Percentiles rank a stretch among this genome's conserved stretches.
Conservation (phyloP, 2,329 filamentous ascomycete species). For the Hypoxylon rubiginosum region DNA sequence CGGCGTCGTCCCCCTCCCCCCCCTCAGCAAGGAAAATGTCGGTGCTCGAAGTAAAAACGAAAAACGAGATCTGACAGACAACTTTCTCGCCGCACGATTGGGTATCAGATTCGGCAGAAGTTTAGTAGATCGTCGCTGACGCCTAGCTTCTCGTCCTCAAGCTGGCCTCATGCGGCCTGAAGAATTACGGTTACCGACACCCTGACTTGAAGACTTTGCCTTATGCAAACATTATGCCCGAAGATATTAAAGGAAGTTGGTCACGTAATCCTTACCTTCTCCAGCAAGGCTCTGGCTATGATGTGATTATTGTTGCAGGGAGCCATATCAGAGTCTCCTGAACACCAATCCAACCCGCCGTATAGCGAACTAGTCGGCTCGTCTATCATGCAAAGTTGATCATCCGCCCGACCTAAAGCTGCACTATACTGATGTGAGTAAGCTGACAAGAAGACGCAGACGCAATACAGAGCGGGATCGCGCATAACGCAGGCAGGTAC, state of each 20-base stretch:
- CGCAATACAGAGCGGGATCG: slow-evolving; percentile 1
- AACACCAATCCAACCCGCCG: neutral
- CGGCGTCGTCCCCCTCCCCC: slow-evolving; percentile 11
- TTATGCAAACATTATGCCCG: neutral
- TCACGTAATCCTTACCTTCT: neutral
- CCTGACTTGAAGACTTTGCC: neutral
- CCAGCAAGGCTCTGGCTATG: neutral
- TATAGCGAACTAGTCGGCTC: neutral
- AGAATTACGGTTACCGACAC: neutral
- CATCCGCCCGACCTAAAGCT: slow-evolving; percentile 1
- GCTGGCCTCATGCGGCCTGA: slow-evolving; percentile 20
- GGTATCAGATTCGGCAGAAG: slow-evolving; percentile 10
- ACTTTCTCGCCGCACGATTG: slow-evolving; percentile 7
- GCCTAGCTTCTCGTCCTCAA: slow-evolving; percentile 1
- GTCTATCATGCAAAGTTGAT: slow-evolving; percentile 8
- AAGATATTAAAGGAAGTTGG: neutral
- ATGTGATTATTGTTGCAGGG: neutral
- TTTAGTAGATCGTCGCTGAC: neutral
- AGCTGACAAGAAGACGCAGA: slow-evolving; percentile 24
- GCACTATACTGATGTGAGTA: slow-evolving; percentile 20
- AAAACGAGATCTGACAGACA: slow-evolving; percentile 30
- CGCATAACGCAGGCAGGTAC: slow-evolving; percentile 8
- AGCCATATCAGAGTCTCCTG: neutral
- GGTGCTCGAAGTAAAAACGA: slow-evolving; percentile 12
- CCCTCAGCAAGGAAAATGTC: slow-evolving; percentile 17